Base-by-base conservation (phyloP, 2,329 filamentous ascomycete species). In the Endothia cerciana region DNA sequence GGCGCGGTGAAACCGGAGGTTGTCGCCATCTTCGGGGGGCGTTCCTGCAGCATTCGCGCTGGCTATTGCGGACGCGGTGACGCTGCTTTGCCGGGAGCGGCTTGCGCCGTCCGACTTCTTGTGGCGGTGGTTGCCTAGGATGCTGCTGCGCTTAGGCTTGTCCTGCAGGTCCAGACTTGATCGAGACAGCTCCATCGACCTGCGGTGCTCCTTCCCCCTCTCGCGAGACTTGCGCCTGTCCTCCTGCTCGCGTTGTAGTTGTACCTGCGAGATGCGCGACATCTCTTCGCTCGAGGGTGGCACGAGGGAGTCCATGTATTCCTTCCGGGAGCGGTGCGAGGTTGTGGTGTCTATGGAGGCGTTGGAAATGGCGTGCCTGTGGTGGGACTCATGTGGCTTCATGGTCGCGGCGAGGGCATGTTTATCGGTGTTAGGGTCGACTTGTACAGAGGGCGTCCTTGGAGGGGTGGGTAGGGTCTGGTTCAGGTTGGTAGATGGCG, bases 251-350 rank as follows among this genome's bases (percentile, higher is more conserved):
- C 78, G 80, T 58, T 78, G 69, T 59, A 82, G 75, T 70, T 88
- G 86, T 8, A 84, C 74, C 25, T 75, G 75, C 41, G 79, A 76
- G 58, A 88, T 85, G 66, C 78, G 78, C 67, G 80, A 75, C 41
- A 87, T 82, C 65, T 82, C 78, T 38, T 81, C 75, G 36, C 69
- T 70, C 1, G 82, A 81, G 2, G 84, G 83, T 53, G 80, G 77
- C 25, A 81, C 75, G 13, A 86, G 75, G 11, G 82, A 82, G 65
- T 84, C 82, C 75, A 86, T 77, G 71, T 86, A 86, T 66, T 79
- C 74, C 69, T 80, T 78, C 59, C 73, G 75, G 45, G 71, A 73
- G 25, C 66, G 69, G 53, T 69, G 65, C n/a, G 74, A 73, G 41
- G 63, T 60, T 19, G 70, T 70, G 41, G 70, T 69, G 56, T 73